Base-by-base conservation (phyloP, 148 eudicot species). In the Dysphania ambrosioides region DNA sequence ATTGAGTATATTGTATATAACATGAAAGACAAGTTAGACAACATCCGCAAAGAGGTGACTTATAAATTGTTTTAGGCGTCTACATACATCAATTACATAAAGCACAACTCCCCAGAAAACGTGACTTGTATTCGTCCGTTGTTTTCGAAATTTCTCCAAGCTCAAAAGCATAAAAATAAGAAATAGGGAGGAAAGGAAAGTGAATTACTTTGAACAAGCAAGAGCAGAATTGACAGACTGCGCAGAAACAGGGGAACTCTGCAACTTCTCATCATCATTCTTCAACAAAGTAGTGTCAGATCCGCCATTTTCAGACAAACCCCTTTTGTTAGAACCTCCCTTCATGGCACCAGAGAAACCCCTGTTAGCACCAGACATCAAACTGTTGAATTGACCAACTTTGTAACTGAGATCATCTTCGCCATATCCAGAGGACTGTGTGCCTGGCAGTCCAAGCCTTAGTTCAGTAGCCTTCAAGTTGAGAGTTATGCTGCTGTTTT, bases 381-480 rank as follows among this genome's bases (percentile, higher is more conserved):
- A 31, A 74, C 38, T 63, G 62, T 76, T 84, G 2, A 72, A 26
- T 29, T 38, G 11, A 40, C 38, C 59, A 72, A 73, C 30, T 77
- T 77, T 63, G 66, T 62, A 73, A 34, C 10, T 71, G 16, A 41
- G 57, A 47, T 51, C 65, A 41, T 53, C 38, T 65, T 21, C 31
- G 57, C 35, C 80, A 60, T 53, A 85, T 75, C 79, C 84, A 11
- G 88, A 81, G 23, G 85, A 85, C 60, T 85, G 80, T 16, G 88
- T 81, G 10, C 91, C 91, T 30, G 91, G 91, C 47, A 85, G 77
- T 29, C 91, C 91, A 44, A 87, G 91, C 55, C 87, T 87, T 19
- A 87, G 74, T 79, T 87, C 88, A 58, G 91, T 87, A 23, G 85
- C 88, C 76, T 81, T 87, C 42, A 87, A 80, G 74, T 84, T 85